phyloP scores from a whole-genome alignment of 1,284 basidiomycete genomes.

The Sporisorium exsertum region DNA sequence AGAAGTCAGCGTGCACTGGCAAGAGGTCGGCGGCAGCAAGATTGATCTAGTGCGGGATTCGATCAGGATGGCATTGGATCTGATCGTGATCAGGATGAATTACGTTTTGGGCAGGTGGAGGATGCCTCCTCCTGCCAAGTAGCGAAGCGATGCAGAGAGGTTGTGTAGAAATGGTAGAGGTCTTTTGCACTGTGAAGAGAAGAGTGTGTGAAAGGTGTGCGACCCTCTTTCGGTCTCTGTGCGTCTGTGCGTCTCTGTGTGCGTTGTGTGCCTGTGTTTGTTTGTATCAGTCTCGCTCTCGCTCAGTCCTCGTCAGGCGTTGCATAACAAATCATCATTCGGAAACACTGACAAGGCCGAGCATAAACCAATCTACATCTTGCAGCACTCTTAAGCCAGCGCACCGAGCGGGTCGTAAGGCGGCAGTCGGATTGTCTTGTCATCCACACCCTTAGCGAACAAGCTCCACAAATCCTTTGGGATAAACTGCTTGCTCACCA shows the following conservation, averaged over 20 bases:
- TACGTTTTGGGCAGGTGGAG: conserved; percentile 77
- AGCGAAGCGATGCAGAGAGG: not conserved
- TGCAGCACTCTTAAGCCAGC: conserved; percentile 25
- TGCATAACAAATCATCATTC: conserved; percentile 1
- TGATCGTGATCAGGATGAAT: conserved; percentile 85
- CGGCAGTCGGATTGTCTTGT: conserved; percentile 70
- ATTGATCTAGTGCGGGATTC: conserved; percentile 85
- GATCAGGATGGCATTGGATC: conserved; percentile 86
- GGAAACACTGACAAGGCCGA: not conserved
- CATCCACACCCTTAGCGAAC: conserved; percentile 47
- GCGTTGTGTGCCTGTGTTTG: no score
- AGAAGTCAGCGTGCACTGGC: conserved; percentile 90
- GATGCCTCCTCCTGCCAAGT: conserved; percentile 16
- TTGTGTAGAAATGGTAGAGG: not conserved
- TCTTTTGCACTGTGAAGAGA: not conserved
- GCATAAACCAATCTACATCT: not conserved
- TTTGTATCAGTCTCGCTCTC: not conserved
- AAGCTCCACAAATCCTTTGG: conserved; percentile 51
- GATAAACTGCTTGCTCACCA: conserved; percentile 52
- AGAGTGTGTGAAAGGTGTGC: no score
- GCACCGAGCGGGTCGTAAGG: conserved; percentile 54
- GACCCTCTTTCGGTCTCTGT: no score
- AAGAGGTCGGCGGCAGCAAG: conserved; percentile 91
- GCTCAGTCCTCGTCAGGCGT: not conserved
- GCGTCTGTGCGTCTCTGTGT: no score